Base-by-base conservation (phyloP, 2,329 filamentous ascomycete genomes). In the Ascochyta clinopodiicola region DNA sequence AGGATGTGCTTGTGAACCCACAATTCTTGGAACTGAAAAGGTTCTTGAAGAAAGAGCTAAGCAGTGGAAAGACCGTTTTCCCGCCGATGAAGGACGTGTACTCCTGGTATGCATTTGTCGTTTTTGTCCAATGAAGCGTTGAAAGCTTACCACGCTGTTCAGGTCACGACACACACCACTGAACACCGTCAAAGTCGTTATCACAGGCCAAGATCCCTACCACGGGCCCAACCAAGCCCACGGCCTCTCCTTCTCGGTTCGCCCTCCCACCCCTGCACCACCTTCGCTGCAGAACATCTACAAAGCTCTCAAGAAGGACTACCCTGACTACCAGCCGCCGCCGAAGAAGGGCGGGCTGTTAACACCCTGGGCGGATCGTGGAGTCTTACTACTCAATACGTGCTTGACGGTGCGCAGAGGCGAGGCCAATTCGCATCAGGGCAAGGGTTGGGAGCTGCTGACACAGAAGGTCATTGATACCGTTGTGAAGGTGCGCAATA, bases 91-190 rank as follows among this genome's bases (percentile, higher is more conserved):
- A 92, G 62, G 94, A 99, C 68, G 87, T 99, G 12, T 99, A 99
- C 77, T 95, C 91, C 62, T 99, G 95, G 95, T 96, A 81, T 52
- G 82, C 63, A 39, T 17, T n/a, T 35, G 22, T 12, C 6, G 10
- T 12, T 21, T 37, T 13, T 43, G 19, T 31, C 32, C 21, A 25
- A 15, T 27, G 10, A 21, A 13, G 22, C 13, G 6, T 19, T 43
- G 24, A 27, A 21, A 39, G 44, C 57, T 66, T 13, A 62, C 19
- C 32, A n/a, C 5, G 3, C 4, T 37, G 35, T 3, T 27, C 56
- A 97, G 94, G 94, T 97, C 94, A 57, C 90, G 92, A 24, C 90
- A 96, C 75, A 97, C 94, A 0, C 93, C 95, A 7, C 88, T 99
- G 66, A 81, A 88, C 79, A 88, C 83, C 13, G 93, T 98, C 75